These are phyloP conservation scores for Aspergillus arachidicola DNA, from an alignment of 2,329 filamentous ascomycete species.

Conservation along the genomic window DNA sequence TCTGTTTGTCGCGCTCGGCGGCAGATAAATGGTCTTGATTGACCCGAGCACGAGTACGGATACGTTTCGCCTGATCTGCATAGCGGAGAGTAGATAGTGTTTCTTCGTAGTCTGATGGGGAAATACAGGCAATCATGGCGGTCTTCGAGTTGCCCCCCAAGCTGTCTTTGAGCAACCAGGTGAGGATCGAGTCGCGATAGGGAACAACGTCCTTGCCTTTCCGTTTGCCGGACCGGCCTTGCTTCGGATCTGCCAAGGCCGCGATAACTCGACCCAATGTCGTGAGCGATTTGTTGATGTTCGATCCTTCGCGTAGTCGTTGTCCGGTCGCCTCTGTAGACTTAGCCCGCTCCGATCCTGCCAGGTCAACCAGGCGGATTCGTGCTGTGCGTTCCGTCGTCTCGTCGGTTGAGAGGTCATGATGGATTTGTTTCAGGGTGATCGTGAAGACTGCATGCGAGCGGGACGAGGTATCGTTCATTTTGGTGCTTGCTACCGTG, in stretches of 20 bases:
- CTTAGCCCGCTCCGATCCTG: slow-evolving; percentile 92
- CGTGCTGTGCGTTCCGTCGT: slow-evolving; percentile 93
- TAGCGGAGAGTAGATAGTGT: slow-evolving; percentile 95
- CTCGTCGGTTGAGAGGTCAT: slow-evolving; percentile 95
- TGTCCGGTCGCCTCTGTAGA: slow-evolving; percentile 92
- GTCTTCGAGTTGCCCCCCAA: slow-evolving; percentile 97
- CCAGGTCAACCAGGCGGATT: slow-evolving; percentile 92
- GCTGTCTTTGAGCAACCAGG: slow-evolving; percentile 91
- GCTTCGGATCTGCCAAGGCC: slow-evolving; percentile 75
- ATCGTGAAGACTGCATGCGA: slow-evolving; percentile 98
- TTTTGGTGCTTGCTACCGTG: slow-evolving; percentile 92
- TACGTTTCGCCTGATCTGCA: slow-evolving; percentile 95
- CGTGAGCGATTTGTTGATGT: slow-evolving; percentile 98
- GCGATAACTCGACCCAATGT: slow-evolving; percentile 95
- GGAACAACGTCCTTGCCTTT: slow-evolving; percentile 78
- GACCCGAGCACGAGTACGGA: slow-evolving; percentile 89
- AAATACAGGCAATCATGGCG: slow-evolving; percentile 98
- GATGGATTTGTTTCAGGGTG: slow-evolving; percentile 96
- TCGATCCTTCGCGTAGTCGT: slow-evolving; percentile 88
- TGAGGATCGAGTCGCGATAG: slow-evolving; percentile 84
- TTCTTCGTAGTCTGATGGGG: slow-evolving; percentile 94
- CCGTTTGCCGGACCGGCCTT: slow-evolving; percentile 55
- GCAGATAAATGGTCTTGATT: slow-evolving; percentile 94
- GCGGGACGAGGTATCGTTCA: slow-evolving; percentile 97
- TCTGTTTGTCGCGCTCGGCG: slow-evolving; percentile 91